phyloP scores from a whole-genome alignment of 2,329 filamentous ascomycete species.

The Fusarium nanum region DNA sequence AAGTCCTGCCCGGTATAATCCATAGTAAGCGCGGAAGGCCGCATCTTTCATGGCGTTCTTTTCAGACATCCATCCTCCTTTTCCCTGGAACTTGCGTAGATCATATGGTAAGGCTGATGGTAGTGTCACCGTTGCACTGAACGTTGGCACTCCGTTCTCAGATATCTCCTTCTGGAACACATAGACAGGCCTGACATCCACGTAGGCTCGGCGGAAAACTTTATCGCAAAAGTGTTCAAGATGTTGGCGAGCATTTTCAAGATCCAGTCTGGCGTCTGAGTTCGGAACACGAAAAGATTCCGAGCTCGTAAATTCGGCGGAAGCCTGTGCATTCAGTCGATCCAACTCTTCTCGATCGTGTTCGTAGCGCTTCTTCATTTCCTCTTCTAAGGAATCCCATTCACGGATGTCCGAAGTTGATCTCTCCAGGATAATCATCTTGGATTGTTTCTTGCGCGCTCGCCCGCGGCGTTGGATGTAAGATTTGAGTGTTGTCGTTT shows the following conservation, averaged over 20 bases:
- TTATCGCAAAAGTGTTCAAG: slow-evolving; percentile 83
- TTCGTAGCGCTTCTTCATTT: slow-evolving; percentile 78
- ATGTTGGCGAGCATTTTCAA: slow-evolving; percentile 79
- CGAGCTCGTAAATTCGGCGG: slow-evolving; percentile 46
- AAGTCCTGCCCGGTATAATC: slow-evolving; percentile 75
- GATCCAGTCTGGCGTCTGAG: slow-evolving; percentile 73
- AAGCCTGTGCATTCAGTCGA: slow-evolving; percentile 61
- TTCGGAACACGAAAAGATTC: slow-evolving; percentile 53
- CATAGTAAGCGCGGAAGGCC: slow-evolving; percentile 81
- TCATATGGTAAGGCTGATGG: slow-evolving; percentile 73
- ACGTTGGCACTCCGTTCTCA: slow-evolving; percentile 36
- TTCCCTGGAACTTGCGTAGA: slow-evolving; percentile 45
- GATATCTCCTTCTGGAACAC: slow-evolving; percentile 56
- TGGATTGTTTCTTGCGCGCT: slow-evolving; percentile 63
- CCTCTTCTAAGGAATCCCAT: slow-evolving; percentile 75
- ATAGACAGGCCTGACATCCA: slow-evolving; percentile 77
- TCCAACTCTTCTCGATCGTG: slow-evolving; percentile 68
- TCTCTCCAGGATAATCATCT: slow-evolving; percentile 58
- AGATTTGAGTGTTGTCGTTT: slow-evolving; percentile 62
- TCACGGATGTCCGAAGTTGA: slow-evolving; percentile 50
- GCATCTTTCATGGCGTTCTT: slow-evolving; percentile 81
- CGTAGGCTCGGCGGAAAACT: slow-evolving; percentile 67
- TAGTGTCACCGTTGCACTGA: slow-evolving; percentile 73
- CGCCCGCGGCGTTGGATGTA: slow-evolving; percentile 69
- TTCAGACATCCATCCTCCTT: slow-evolving; percentile 73